Conservation (phyloP, 164 flowering plant genomes). For the Vitis labrusca region DNA sequence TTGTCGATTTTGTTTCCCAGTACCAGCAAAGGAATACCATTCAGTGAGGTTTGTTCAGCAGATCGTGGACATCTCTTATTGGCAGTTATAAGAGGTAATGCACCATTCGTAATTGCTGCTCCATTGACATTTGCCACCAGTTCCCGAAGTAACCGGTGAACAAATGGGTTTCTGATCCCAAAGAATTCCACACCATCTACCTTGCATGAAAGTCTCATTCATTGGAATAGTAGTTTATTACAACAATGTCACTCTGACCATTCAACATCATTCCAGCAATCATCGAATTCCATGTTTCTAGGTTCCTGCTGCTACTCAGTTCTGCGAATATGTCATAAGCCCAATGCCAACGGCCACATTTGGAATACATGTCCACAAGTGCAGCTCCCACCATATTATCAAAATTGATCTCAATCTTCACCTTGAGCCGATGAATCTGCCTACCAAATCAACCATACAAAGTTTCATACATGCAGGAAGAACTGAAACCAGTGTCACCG, state of each 20-base stretch:
- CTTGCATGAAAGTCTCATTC: no score
- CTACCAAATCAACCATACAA: constrained; percentile 29
- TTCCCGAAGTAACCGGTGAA: no score
- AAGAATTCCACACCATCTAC: no score
- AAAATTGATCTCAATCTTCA: constrained; percentile 29
- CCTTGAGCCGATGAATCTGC: constrained; percentile 51
- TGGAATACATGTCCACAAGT: constrained; percentile 70
- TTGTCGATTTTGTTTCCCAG: constrained; percentile 24
- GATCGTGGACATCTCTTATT: constrained; percentile 13
- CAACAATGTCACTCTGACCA: constrained; percentile 47
- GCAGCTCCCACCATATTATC: constrained; percentile 62
- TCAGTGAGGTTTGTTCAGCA: constrained; percentile 15
- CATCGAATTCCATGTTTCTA: constrained; percentile 74
- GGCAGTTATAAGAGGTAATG: no score
- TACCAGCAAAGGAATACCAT: constrained; percentile 20
- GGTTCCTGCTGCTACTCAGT: constrained; percentile 36
- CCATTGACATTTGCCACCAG: no score
- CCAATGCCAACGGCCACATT: constrained; percentile 52
- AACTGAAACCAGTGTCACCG: constrained; percentile 56
- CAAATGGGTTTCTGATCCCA: no score
- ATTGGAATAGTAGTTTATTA: neutral
- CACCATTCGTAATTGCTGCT: no score
- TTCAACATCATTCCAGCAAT: constrained; percentile 63
- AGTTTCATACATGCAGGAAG: constrained; percentile 59
- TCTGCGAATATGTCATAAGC: constrained; percentile 47